Conservation (phyloP, 2,329 filamentous ascomycete species). For the Colletotrichum sansevieriae region DNA sequence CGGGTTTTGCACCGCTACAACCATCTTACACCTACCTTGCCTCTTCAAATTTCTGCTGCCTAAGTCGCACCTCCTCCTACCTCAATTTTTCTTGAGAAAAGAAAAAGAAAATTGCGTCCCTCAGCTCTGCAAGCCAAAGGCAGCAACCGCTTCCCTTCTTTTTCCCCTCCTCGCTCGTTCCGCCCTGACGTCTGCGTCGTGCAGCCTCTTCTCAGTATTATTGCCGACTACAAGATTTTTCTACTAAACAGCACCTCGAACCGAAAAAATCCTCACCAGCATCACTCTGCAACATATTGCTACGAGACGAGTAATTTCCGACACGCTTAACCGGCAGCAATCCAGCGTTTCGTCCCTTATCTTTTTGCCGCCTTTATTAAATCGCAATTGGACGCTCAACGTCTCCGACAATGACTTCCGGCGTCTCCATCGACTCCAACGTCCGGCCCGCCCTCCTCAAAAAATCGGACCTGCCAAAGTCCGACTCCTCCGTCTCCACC, state of each 20-base stretch:
- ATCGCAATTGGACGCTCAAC: slow-evolving; percentile 18
- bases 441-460: slow-evolving; percentile 37
- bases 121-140: slow-evolving; percentile 3
- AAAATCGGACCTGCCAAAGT: slow-evolving; percentile 50
- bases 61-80: background rate
- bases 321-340: background rate
- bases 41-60: background rate
- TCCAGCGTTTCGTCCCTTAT: background rate
- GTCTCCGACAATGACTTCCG: slow-evolving; percentile 31
- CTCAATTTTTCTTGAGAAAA: background rate
- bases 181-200: background rate
- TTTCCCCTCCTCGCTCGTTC: background rate
- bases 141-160: background rate
- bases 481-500: slow-evolving; percentile 53
- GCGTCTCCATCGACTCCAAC: slow-evolving; percentile 39
- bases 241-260: background rate
- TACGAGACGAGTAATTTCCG: slow-evolving; percentile 4
- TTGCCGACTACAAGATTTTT: background rate
- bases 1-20: slow-evolving; percentile 2
- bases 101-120: background rate
- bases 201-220: background rate
- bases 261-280: background rate
- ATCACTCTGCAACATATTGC: slow-evolving; percentile 6
- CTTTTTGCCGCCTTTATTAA: background rate
- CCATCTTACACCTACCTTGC: background rate